phyloP scores from a whole-genome alignment of 225 moss, liverwort and hornwort species.

The Lunularia cruciata region DNA sequence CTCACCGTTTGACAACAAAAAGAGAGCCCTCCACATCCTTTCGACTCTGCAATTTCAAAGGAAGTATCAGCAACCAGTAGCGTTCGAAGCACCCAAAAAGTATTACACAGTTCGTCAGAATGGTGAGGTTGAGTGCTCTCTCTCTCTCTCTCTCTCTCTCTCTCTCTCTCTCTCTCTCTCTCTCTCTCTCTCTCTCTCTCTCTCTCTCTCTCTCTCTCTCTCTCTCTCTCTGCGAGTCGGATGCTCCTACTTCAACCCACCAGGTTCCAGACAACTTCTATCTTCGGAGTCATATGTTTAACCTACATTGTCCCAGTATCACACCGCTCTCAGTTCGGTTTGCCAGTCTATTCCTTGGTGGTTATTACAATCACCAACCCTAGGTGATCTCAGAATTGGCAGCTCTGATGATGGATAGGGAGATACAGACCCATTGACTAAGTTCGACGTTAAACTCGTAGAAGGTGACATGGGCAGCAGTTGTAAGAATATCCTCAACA shows the following conservation, averaged over 20 bases:
- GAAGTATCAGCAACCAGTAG: background rate
- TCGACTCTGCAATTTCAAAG: slow-evolving; percentile 65
- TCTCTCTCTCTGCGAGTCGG: background rate
- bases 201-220: too few species aligned
- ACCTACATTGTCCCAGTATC: background rate
- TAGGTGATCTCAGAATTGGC: background rate
- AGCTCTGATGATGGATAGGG: background rate
- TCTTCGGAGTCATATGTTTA: too few species aligned
- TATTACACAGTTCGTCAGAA: too few species aligned
- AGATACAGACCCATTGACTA: slow-evolving; percentile 80
- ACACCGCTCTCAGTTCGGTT: background rate
- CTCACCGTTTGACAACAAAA: slow-evolving; percentile 97
- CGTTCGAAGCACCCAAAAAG: background rate
- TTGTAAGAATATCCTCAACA: slow-evolving; percentile 96
- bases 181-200: background rate
- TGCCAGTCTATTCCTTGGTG: background rate
- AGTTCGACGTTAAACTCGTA: slow-evolving; percentile 92
- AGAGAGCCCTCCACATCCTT: slow-evolving; percentile 99
- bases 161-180: background rate
- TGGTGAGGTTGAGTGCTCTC: too few species aligned
- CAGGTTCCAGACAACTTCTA: too few species aligned
- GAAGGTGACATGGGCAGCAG: slow-evolving; percentile 96
- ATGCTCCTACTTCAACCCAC: too few species aligned
- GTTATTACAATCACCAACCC: background rate
- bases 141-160: too few species aligned